These are phyloP conservation scores for Cornus florida DNA, from an alignment of 148 eudicot genomes.

Conservation along the genomic window DNA sequence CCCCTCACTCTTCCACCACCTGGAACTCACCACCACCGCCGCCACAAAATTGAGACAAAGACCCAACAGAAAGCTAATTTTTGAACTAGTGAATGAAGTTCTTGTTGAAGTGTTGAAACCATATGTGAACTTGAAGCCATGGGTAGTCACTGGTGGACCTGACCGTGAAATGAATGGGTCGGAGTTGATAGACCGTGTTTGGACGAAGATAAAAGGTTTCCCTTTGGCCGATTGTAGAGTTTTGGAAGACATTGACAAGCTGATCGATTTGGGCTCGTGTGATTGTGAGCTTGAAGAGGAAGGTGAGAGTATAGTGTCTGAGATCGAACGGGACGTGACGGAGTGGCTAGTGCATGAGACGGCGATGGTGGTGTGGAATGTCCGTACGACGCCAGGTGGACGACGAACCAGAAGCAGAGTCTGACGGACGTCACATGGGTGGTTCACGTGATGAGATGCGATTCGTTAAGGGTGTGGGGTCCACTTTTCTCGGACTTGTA, in stretches of 20 bases:
- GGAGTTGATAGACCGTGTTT: constrained; percentile 40
- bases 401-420: not conserved
- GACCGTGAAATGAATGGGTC: constrained; percentile 31
- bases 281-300: constrained; percentile 46
- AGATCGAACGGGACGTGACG: constrained; percentile 56
- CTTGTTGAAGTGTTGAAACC: constrained; percentile 51
- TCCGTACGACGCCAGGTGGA: not conserved
- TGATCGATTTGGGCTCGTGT: constrained; percentile 57
- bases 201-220: constrained; percentile 32
- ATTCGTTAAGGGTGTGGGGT: not conserved
- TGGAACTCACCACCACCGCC: constrained; percentile 33
- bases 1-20: constrained; percentile 59
- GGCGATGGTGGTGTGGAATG: constrained; percentile 9
- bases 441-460: constrained; percentile 45
- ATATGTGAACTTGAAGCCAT: constrained; percentile 18
- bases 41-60: constrained; percentile 20
- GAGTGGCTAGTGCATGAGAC: constrained; percentile 54
- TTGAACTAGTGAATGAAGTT: constrained; percentile 61
- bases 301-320: constrained; percentile 46
- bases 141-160: not conserved
- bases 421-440: constrained; percentile 24
- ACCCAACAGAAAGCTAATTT: constrained; percentile 56
- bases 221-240: constrained; percentile 57
- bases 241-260: constrained; percentile 72
- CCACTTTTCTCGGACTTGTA: not conserved